Conservation (phyloP, 2,329 filamentous ascomycete species). For the Aspergillus sclerotialis region DNA sequence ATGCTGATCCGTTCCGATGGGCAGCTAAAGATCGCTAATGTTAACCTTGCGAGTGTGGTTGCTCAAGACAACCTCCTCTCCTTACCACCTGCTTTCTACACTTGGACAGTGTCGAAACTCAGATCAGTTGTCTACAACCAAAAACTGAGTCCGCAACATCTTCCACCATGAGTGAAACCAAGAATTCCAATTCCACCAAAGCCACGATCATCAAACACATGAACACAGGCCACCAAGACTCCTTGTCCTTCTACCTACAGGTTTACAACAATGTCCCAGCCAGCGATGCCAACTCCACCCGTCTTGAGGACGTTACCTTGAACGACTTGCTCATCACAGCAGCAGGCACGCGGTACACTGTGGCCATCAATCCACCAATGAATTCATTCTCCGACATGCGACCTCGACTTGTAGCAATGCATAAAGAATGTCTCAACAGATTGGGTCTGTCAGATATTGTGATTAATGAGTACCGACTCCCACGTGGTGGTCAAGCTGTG, state of each 20-base stretch:
- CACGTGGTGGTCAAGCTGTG: constrained; percentile 45
- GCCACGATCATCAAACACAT: constrained; percentile 70
- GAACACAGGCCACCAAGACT: constrained; percentile 73
- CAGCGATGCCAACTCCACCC: constrained; percentile 49
- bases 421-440: constrained; percentile 49
- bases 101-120: no score
- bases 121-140: no score
- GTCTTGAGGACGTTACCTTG: constrained; percentile 60
- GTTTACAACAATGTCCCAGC: constrained; percentile 58
- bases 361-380: constrained; percentile 67
- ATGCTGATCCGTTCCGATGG: no score
- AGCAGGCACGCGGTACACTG: constrained; percentile 38
- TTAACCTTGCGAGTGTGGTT: no score
- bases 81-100: no score
- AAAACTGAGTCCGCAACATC: no score
- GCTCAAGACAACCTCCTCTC: no score
- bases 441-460: constrained; percentile 56
- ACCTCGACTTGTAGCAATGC: constrained; percentile 66
- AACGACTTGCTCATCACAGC: constrained; percentile 56
- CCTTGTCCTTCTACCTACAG: constrained; percentile 70
- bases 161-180: no score
- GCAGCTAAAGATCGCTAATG: no score
- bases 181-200: constrained; percentile 42
- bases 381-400: constrained; percentile 61
- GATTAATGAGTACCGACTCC: constrained; percentile 47